Conservation (phyloP, 2,329 filamentous ascomycete genomes). For the Scedosporium apiospermum region DNA sequence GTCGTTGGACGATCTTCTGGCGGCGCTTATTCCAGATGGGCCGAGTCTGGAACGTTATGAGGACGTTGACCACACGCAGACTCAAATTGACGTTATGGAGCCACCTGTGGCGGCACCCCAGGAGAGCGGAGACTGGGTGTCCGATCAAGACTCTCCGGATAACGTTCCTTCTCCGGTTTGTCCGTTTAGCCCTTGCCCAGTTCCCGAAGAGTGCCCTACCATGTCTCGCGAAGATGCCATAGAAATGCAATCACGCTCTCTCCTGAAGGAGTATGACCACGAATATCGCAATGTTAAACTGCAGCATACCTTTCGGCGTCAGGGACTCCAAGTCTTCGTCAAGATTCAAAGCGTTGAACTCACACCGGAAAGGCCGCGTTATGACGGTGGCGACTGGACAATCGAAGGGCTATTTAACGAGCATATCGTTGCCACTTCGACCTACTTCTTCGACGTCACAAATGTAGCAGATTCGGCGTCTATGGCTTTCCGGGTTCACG, state of each 20-base stretch:
- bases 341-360: slow-evolving; percentile 4
- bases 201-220: neutral
- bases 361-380: neutral
- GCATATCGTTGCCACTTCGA: slow-evolving; percentile 4
- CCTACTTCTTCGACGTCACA: neutral
- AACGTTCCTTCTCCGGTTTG: neutral
- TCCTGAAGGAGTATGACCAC: neutral
- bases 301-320: neutral
- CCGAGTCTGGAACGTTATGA: neutral
- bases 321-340: slow-evolving; percentile 1
- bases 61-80: neutral
- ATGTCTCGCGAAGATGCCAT: neutral
- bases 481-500: neutral
- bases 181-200: neutral
- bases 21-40: neutral
- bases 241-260: neutral
- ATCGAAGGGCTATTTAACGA: slow-evolving; percentile 2
- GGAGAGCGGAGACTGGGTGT: neutral
- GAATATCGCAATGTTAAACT: neutral
- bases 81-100: neutral
- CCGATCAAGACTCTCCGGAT: neutral
- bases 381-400: neutral
- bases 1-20: neutral
- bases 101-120: neutral
- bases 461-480: neutral